Evolutionary conservation across 805 yeast genomes (phyloP), one percentile per base, ranked within the genome.

Genomic region (Tetrapisispora phaffii): DNA sequence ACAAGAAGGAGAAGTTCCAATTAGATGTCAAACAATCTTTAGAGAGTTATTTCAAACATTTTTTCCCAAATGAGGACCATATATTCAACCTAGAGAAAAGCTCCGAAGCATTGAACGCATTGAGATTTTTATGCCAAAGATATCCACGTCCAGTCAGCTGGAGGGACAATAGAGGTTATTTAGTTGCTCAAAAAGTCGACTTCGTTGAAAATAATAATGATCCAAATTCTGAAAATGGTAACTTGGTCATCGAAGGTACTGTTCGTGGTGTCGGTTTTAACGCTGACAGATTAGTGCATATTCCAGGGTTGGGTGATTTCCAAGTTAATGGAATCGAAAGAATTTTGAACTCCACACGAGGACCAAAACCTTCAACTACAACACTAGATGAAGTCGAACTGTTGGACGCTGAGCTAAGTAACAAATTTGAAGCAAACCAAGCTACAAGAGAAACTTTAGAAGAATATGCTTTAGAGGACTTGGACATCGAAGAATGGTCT

Each of bases 111-210:
- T 52, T 73, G 17, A 85, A 83, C 55, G 80, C 85, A 37, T 70
- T 84, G 35, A 77, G 98, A 62, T 70, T 72, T 4, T 56, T 93
- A 22, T 84, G 96, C 58, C 97, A 90, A 57, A 85, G 80, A 65
- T 77, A 81, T 55, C 98, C 98, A 23, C 81, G 80, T 58, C 77
- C 85, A 1, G 71, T 94, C 39, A 77, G 76, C 21, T 93, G 98
- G 97, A 80, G 97, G 67, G 97, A 90, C 55, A 67, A 80, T n/a
- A 73, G 98, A 59, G 90, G 96, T 7, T 93, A 88, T 67, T 44
- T 93, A 44, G 73, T 93, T 9, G 89, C 94, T 1, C 94, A 88
- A 52, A 57, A 65, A 4, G 71, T 84, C 0, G 63, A 59, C 48
- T 54, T 60, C 37, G 45, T 55, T 23, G 68, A 63, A 45, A 45